phyloP scores from a whole-genome alignment of 371 early-diverging fungal genomes.

The Mortierella sp. region DNA sequence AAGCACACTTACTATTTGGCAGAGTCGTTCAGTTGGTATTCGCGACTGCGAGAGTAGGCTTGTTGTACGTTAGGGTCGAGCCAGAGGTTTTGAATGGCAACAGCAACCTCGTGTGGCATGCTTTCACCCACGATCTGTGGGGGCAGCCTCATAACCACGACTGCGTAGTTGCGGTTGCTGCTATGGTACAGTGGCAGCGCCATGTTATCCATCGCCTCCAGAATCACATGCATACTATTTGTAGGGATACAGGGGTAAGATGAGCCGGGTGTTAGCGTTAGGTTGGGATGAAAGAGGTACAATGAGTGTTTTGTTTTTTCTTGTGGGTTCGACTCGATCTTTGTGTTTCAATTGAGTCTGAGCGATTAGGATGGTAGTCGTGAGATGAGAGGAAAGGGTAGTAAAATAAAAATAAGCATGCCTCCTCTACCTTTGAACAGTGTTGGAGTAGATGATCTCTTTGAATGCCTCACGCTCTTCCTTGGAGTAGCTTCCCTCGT shows the following conservation, averaged over 20 bases:
- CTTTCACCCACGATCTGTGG: constrained; percentile 87
- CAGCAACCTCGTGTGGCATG: constrained; percentile 82
- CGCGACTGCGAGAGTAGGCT: constrained; percentile 88
- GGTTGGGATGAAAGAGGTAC: too few relatives aligned
- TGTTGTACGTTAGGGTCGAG: constrained; percentile 84
- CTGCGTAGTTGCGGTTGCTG: constrained; percentile 74
- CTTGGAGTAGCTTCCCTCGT: constrained; percentile 89
- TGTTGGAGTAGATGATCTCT: constrained; percentile 95
- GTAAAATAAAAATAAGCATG: background rate
- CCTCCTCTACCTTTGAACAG: constrained; percentile 76
- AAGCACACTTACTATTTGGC: constrained; percentile 82
- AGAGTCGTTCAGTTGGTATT: constrained; percentile 94
- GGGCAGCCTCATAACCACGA: constrained; percentile 83
- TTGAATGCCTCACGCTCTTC: constrained; percentile 92
- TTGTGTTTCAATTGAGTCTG: background rate
- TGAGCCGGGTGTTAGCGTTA: background rate
- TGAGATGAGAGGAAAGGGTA: background rate
- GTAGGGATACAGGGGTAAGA: background rate
- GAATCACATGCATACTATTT: constrained; percentile 87
- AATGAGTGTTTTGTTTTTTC: too few relatives aligned
- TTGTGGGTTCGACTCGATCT: background rate
- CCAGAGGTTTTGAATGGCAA: constrained; percentile 88
- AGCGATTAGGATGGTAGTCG: background rate
- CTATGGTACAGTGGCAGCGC: constrained; percentile 74
- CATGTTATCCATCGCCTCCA: constrained; percentile 93